Percentiles rank a stretch among this genome's conserved stretches.
These are phyloP conservation scores for Hanseniaspora pseudoguilliermondii DNA, from an alignment of 805 yeast species.

Conservation along the genomic window DNA sequence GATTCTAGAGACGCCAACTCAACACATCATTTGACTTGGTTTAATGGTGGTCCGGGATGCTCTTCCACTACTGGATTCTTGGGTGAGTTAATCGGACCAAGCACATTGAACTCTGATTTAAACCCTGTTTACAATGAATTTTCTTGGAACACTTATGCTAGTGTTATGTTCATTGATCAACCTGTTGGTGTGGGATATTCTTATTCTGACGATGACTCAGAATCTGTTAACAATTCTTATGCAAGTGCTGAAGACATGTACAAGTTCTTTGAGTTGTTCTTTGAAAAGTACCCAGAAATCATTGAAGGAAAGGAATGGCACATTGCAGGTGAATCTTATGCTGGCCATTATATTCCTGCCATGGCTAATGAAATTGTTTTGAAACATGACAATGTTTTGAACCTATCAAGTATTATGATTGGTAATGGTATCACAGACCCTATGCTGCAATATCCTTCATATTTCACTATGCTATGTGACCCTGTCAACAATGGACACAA, in stretches of 20 bases:
- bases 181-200: conserved; percentile 91
- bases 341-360: conserved; percentile 71
- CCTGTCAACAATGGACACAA: conserved; percentile 68
- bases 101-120: conserved; percentile 50
- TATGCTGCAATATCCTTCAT: conserved; percentile 59
- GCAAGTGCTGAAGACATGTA: conserved; percentile 83
- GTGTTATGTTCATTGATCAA: conserved; percentile 83
- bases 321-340: conserved; percentile 75
- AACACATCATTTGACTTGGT: conserved; percentile 35
- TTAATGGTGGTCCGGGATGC: conserved; percentile 96
- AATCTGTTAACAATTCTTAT: conserved; percentile 46
- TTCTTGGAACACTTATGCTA: conserved; percentile 87
- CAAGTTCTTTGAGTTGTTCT: conserved; percentile 72
- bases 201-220: conserved; percentile 29
- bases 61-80: conserved; percentile 81
- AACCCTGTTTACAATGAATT: conserved; percentile 66
- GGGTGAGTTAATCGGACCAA: conserved; percentile 76
- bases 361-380: conserved; percentile 42
- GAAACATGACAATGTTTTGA: conserved; percentile 36
- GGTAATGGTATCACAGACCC: conserved; percentile 93
- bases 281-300: conserved; percentile 68
- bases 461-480: conserved; percentile 82
- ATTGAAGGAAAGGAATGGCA: conserved; percentile 40
- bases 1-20: conserved; percentile 52
- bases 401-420: conserved; percentile 66